phyloP scores from a whole-genome alignment of 1,139 yeast species.

The Sugiyamaella neomexicana region DNA sequence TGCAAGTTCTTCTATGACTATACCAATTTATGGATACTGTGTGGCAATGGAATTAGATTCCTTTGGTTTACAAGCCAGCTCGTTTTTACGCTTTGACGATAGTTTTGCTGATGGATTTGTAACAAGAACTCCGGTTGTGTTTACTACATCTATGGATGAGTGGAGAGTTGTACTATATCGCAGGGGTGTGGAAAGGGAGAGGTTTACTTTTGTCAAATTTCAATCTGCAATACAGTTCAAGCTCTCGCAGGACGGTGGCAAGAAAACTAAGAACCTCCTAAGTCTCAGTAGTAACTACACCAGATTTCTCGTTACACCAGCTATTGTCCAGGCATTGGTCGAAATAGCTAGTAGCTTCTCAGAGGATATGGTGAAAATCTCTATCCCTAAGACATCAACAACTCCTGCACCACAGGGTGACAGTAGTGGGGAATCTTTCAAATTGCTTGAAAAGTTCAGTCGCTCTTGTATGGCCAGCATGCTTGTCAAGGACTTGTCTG shows the following conservation, averaged over 20 bases:
- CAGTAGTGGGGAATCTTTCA: background rate
- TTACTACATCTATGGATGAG: conserved; percentile 11
- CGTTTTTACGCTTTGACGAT: conserved; percentile 16
- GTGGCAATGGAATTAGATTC: conserved; percentile 12
- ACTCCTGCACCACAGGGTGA: background rate
- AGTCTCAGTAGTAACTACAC: conserved; percentile 13
- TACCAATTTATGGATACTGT: conserved; percentile 13
- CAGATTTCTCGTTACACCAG: conserved; percentile 12
- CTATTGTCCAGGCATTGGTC: conserved; percentile 8
- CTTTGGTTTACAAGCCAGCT: conserved; percentile 5
- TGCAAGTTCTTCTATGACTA: conserved; percentile 4
- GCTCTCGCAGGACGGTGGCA: conserved; percentile 9
- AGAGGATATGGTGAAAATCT: conserved; percentile 3
- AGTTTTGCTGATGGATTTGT: conserved; percentile 15
- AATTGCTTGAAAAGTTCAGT: conserved; percentile 4
- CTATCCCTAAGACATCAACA: background rate
- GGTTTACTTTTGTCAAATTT: conserved; percentile 2
- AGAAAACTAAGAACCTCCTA: conserved; percentile 3
- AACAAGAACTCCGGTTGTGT: conserved; percentile 8
- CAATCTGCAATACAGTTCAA: conserved; percentile 6
- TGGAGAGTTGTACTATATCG: conserved; percentile 5
- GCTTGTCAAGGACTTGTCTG: conserved; percentile 63
- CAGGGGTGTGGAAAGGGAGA: background rate
- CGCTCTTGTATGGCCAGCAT: conserved; percentile 50
- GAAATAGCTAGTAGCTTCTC: conserved; percentile 8